phyloP scores from a whole-genome alignment of 768 basidiomycete genomes.

The Piloderma croceum region DNA sequence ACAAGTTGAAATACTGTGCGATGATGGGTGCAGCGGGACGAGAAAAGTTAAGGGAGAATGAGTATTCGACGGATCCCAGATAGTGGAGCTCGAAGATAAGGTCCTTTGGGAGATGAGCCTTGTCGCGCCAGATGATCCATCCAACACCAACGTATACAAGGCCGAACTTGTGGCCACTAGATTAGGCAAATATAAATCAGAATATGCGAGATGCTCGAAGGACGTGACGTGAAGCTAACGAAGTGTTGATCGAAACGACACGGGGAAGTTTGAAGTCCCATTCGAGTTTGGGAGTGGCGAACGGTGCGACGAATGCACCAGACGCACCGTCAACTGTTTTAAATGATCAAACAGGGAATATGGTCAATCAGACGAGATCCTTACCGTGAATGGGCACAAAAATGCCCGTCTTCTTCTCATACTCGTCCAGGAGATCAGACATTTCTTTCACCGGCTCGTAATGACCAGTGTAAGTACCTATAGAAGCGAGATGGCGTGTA shows the following conservation, averaged over 20 bases:
- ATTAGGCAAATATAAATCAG: conserved; percentile 1
- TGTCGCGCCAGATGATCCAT: conserved; percentile 59
- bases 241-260: conserved; percentile 54
- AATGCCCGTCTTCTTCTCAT: conserved; percentile 40
- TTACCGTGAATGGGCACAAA: conserved; percentile 38
- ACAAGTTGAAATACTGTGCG: conserved; percentile 58
- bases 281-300: conserved; percentile 43
- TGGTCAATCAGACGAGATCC: conserved; percentile 23
- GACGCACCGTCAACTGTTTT: conserved; percentile 50
- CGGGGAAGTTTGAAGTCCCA: conserved; percentile 61
- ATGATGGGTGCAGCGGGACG: conserved; percentile 58
- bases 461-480: conserved; percentile 45
- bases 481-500: conserved; percentile 4
- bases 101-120: conserved; percentile 56
- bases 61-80: conserved; percentile 62
- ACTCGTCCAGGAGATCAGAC: conserved; percentile 62
- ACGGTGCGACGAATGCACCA: conserved; percentile 60
- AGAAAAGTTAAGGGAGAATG: conserved; percentile 61
- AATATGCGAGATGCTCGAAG: too few relatives aligned
- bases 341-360: conserved; percentile 13
- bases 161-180: conserved; percentile 52
- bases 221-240: conserved; percentile 16
- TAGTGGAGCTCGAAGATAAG: conserved; percentile 61
- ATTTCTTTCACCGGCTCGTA: conserved; percentile 84
- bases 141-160: conserved; percentile 55